Evolutionary conservation across 106 monocot species (phyloP).

Genomic region (Platanthera guangdongensis): DNA sequence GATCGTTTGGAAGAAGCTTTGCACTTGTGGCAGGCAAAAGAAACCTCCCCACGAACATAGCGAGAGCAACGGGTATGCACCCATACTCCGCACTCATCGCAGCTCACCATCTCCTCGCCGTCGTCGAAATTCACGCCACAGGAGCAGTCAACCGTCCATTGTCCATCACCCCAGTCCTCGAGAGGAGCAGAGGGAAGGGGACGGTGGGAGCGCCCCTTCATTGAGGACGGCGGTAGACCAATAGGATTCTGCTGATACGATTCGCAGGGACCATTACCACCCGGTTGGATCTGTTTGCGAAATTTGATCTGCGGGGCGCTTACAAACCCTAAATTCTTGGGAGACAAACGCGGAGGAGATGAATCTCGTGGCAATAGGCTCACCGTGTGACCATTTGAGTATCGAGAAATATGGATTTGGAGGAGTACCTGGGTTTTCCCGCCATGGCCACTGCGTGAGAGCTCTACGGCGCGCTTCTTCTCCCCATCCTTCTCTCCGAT

Average conservation of each 20-base stretch:
- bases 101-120: conserved; percentile 99
- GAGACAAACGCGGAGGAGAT: not conserved
- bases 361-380: not conserved
- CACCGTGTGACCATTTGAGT: not conserved
- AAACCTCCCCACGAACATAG: conserved; percentile 49
- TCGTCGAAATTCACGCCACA: conserved; percentile 97
- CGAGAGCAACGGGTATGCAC: conserved; percentile 94
- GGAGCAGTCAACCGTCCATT: conserved; percentile 98
- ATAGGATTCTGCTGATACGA: not conserved
- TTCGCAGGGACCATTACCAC: not conserved
- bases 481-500: not conserved
- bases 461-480: not conserved
- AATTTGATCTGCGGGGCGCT: not conserved
- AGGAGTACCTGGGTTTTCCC: not conserved
- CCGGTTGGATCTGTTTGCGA: not conserved
- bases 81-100: conserved; percentile 98
- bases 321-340: conserved; percentile 4
- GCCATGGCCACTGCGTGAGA: conserved; percentile 1
- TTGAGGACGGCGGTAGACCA: conserved; percentile 3
- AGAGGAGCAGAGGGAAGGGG: conserved; percentile 26
- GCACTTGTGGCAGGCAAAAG: conserved; percentile 92
- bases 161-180: conserved; percentile 79
- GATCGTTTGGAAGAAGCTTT: conserved; percentile 17
- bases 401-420: not conserved
- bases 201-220: conserved; percentile 67